Percentiles rank a stretch among this genome's conserved stretches.
Conservation (phyloP, 2,329 filamentous ascomycete genomes). For the Conoideocrella luteorostrata region DNA sequence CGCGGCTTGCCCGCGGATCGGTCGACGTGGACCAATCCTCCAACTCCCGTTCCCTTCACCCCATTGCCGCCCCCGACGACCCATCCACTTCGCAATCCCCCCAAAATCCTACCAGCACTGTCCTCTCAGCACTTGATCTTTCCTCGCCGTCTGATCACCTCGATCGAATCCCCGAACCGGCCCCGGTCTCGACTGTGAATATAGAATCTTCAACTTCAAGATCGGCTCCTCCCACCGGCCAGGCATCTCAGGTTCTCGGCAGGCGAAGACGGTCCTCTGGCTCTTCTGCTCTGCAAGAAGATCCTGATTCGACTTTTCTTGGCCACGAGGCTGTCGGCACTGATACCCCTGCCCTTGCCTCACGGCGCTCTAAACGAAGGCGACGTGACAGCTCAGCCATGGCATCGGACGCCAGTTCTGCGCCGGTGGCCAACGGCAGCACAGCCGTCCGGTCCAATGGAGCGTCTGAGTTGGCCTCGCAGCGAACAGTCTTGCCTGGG, state of each 20-base stretch:
- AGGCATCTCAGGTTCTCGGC: constrained; percentile 40
- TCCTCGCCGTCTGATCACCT: constrained; percentile 17
- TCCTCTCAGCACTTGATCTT: constrained; percentile 33
- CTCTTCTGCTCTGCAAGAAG: constrained; percentile 30
- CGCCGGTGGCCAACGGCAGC: constrained; percentile 50
- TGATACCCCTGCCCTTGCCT: constrained; percentile 11
- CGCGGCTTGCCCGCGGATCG: constrained; percentile 35
- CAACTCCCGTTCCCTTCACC: constrained; percentile 24
- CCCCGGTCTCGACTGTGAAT: constrained; percentile 29
- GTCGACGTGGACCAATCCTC: constrained; percentile 35
- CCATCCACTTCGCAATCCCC: constrained; percentile 51
- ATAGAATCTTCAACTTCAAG: constrained; percentile 32
- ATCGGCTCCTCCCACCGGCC: constrained; percentile 18
- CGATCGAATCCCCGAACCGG: constrained; percentile 18
- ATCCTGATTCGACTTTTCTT: constrained; percentile 17
- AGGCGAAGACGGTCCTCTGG: constrained; percentile 45
- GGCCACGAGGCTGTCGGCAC: constrained; percentile 14
- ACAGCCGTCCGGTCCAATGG: constrained; percentile 30
- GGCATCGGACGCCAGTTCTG: constrained; percentile 52
- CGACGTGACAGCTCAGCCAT: constrained; percentile 52
- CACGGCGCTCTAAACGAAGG: constrained; percentile 40
- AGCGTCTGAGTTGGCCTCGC: constrained; percentile 30
- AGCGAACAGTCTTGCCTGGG: constrained; percentile 16
- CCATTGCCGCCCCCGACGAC: constrained; percentile 51
- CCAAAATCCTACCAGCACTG: constrained; percentile 40